These are phyloP conservation scores for Allodekkera sacchari DNA, from an alignment of 805 yeast species.

Conservation along the genomic window DNA sequence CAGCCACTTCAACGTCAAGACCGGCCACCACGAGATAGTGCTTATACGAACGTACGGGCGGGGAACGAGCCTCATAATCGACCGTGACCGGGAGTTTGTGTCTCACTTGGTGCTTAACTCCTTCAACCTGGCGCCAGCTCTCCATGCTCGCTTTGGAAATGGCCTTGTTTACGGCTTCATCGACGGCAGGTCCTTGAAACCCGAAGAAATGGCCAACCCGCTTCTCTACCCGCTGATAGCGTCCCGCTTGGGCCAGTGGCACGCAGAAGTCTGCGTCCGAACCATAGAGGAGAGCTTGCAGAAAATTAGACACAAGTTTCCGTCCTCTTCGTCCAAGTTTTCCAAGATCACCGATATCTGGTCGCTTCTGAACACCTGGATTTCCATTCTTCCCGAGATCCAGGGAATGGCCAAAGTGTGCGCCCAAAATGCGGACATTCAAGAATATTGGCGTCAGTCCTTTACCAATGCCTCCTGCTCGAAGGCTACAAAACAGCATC, in stretches of 20 bases:
- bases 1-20: constrained; percentile 8
- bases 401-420: constrained; percentile 31
- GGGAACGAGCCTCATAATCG: constrained; percentile 65
- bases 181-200: constrained; percentile 52
- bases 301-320: constrained; percentile 27
- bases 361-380: constrained; percentile 58
- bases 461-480: too few relatives aligned
- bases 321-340: not conserved
- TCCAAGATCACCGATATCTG: constrained; percentile 33
- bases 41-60: constrained; percentile 67
- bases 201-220: constrained; percentile 42
- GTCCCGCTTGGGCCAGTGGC: constrained; percentile 65
- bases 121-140: constrained; percentile 56
- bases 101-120: constrained; percentile 58
- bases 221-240: constrained; percentile 51
- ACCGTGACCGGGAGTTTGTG: constrained; percentile 65
- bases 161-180: constrained; percentile 67
- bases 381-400: constrained; percentile 47
- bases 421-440: constrained; percentile 24
- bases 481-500: constrained; percentile 1
- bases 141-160: constrained; percentile 60
- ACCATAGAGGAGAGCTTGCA: constrained; percentile 40
- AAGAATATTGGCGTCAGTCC: too few relatives aligned
- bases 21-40: constrained; percentile 26
- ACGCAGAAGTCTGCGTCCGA: constrained; percentile 35